These are phyloP conservation scores for Curvularia sp. DNA, from an alignment of 2,329 filamentous ascomycete genomes.

Conservation along the genomic window DNA sequence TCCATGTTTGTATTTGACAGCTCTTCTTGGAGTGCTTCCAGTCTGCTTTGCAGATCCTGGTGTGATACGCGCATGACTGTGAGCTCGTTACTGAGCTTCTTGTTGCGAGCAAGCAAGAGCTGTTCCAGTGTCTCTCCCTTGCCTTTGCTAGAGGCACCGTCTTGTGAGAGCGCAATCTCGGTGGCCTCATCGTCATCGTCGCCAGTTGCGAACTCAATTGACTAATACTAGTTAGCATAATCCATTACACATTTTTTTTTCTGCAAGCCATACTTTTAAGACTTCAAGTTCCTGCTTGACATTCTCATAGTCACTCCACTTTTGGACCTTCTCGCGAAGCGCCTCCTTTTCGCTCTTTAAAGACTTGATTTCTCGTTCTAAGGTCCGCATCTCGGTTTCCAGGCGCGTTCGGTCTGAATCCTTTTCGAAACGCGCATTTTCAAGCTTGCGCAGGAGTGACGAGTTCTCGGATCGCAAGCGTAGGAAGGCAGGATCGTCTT, in stretches of 20 bases:
- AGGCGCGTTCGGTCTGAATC: slow-evolving; percentile 79
- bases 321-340: slow-evolving; percentile 81
- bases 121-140: slow-evolving; percentile 88
- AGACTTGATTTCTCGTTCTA: slow-evolving; percentile 78
- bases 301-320: slow-evolving; percentile 93
- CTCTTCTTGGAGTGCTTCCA: slow-evolving; percentile 83
- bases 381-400: slow-evolving; percentile 75
- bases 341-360: slow-evolving; percentile 81
- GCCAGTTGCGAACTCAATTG: slow-evolving; percentile 93
- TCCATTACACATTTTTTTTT: too few relatives aligned
- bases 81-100: slow-evolving; percentile 93
- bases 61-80: slow-evolving; percentile 93
- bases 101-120: slow-evolving; percentile 89
- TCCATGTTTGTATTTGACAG: slow-evolving; percentile 83
- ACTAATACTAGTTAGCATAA: slow-evolving; percentile 54
- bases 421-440: slow-evolving; percentile 81
- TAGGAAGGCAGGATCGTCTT: slow-evolving; percentile 90
- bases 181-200: slow-evolving; percentile 66
- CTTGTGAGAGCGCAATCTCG: slow-evolving; percentile 48
- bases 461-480: slow-evolving; percentile 93
- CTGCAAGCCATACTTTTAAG: slow-evolving; percentile 66
- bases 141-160: slow-evolving; percentile 61
- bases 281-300: slow-evolving; percentile 96
- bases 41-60: slow-evolving; percentile 82
- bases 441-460: slow-evolving; percentile 85